A percentile compares a stretch with the other conserved stretches of the same genome.
phyloP scores from a whole-genome alignment of 2,329 filamentous ascomycete genomes.

The Pseudogymnoascus sp. region DNA sequence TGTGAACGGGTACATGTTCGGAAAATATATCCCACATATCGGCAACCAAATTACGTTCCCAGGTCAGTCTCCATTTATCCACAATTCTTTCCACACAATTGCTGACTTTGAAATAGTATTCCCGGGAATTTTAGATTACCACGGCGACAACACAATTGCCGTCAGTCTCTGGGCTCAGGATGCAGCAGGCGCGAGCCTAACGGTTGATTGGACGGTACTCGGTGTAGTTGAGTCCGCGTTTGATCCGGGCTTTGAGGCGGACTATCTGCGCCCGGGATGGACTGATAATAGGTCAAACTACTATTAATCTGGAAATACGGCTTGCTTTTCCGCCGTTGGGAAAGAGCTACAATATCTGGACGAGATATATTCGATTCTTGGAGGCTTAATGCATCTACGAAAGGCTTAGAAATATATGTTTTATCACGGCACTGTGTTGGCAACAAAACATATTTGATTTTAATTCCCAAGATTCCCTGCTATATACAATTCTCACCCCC shows the following conservation, averaged over 20 bases:
- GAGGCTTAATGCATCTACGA: not conserved
- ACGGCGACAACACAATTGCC: slow-evolving; percentile 50
- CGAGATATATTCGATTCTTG: not conserved
- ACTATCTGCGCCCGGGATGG: slow-evolving; percentile 47
- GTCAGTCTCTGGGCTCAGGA: slow-evolving; percentile 50
- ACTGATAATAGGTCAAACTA: slow-evolving; percentile 18
- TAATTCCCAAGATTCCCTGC: not conserved
- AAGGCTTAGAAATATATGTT: not conserved
- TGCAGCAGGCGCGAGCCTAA: slow-evolving; percentile 14
- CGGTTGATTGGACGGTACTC: slow-evolving; percentile 44
- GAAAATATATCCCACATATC: slow-evolving; percentile 51
- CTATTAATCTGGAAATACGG: not conserved
- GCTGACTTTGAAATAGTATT: slow-evolving; percentile 35
- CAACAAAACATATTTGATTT: not conserved
- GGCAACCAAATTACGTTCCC: slow-evolving; percentile 55
- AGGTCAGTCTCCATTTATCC: slow-evolving; percentile 11
- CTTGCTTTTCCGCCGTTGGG: not conserved
- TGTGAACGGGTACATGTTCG: slow-evolving; percentile 61
- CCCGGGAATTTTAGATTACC: slow-evolving; percentile 50
- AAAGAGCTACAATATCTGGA: not conserved
- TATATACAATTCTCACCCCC: not conserved
- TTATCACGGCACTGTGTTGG: not conserved
- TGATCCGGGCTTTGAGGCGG: slow-evolving; percentile 41
- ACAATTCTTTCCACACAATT: not conserved
- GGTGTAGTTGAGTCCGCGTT: slow-evolving; percentile 48